These are phyloP conservation scores for Emydomyces testavorans DNA, from an alignment of 2,329 filamentous ascomycete genomes.

Conservation along the genomic window DNA sequence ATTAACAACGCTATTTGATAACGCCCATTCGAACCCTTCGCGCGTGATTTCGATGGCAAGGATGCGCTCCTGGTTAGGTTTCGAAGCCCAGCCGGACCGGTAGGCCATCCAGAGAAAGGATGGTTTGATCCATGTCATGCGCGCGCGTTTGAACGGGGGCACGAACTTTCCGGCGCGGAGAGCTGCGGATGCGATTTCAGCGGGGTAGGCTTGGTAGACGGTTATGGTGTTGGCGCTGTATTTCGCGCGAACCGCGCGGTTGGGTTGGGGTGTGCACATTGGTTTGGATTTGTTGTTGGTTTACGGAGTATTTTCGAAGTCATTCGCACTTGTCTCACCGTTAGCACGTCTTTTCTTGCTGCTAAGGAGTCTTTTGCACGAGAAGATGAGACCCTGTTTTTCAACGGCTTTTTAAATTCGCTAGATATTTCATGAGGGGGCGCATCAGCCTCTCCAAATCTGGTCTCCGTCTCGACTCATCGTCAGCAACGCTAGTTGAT, in stretches of 20 bases:
- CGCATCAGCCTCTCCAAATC: not conserved
- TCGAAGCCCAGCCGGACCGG: constrained; percentile 49
- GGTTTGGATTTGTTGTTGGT: not conserved
- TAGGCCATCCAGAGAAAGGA: constrained; percentile 56
- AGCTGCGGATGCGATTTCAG: constrained; percentile 43
- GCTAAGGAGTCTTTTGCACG: too few species aligned
- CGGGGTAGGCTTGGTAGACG: constrained; percentile 51
- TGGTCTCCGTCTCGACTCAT: not conserved
- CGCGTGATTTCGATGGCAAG: constrained; percentile 47
- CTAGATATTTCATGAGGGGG: not conserved
- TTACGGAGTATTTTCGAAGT: not conserved
- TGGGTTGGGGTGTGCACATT: constrained; percentile 15
- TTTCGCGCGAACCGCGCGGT: constrained; percentile 44
- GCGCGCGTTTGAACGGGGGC: constrained; percentile 40
- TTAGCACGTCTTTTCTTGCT: too few species aligned
- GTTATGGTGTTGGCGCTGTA: constrained; percentile 45
- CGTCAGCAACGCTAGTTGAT: too few species aligned
- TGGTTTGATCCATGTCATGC: constrained; percentile 57
- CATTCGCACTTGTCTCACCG: too few species aligned
- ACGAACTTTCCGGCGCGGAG: constrained; percentile 42
- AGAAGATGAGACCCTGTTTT: too few species aligned
- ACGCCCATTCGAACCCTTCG: constrained; percentile 39
- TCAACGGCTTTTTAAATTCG: too few species aligned
- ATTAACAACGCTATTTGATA: constrained; percentile 30
- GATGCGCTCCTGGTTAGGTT: constrained; percentile 44